Base-by-base conservation (phyloP, 1,284 basidiomycete genomes). In the Cryptococcus wingfieldii region DNA sequence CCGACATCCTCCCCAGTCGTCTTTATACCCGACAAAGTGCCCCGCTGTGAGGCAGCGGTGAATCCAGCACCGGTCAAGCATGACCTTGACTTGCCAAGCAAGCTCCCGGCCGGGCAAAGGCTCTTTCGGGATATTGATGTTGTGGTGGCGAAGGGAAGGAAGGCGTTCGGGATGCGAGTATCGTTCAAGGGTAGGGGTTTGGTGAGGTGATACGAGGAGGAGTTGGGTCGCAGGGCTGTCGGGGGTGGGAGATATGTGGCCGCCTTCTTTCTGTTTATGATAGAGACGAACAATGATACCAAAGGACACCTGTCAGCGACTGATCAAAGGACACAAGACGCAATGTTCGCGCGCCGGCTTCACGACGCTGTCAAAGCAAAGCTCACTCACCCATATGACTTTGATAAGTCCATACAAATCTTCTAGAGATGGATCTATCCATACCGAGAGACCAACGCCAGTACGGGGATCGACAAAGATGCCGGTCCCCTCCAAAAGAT, bases 141-240 rank as follows among this genome's bases (percentile, higher is more conserved):
- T 31, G n/a, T 39, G 48, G 18, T 18, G 34, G 5, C 19, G 38
- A 18, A 31, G 28, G 19, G 38, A 48, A 4, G 42, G n/a, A 10
- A 65, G 53, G 63, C 66, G 65, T 2, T 53, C 52, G 10, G 65
- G 61, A 62, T 70, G 66, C 44, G 65, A 68, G 53, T 68, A 70
- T 47, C 44, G 55, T 47, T 70, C 65, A 44, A 66, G 68, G 16
- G 67, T 48, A 8, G 46, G 47, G 12, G 56, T 50, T 45, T 57
- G 59, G 2, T 39, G 34, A 4, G 68, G 64, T 13, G 60, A 55
- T 3, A 70, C 55, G 41, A 70, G 55, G 39, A 70, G 34, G 7
- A 70, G 31, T 31, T 55, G 53, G 5, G 62, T 64, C 3, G 28
- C 34, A 7, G 54, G 41, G 2, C 57, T 53, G 27, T 47, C 44